These are phyloP conservation scores for Trematosphaeria pertusa DNA, from an alignment of 2,329 filamentous ascomycete species.

Conservation along the genomic window DNA sequence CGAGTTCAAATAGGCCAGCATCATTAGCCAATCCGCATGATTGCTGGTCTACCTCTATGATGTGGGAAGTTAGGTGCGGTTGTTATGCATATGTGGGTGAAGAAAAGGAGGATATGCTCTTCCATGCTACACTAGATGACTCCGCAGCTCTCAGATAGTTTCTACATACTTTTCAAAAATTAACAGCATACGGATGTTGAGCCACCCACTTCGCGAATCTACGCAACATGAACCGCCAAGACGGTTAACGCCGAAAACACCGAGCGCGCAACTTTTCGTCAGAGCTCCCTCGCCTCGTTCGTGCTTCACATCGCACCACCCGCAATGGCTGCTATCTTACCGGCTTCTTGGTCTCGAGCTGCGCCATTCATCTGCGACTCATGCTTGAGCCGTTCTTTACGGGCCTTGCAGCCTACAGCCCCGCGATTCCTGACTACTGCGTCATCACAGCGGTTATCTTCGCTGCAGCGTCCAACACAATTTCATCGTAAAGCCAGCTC, in stretches of 20 bases:
- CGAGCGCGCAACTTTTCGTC: slow-evolving; percentile 21
- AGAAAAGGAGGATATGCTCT: too few species aligned
- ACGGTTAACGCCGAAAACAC: slow-evolving; percentile 24
- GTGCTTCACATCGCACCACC: slow-evolving; percentile 1
- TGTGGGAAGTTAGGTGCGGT: too few species aligned
- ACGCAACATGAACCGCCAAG: slow-evolving; percentile 1
- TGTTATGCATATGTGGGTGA: too few species aligned
- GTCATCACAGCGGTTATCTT: slow-evolving; percentile 44
- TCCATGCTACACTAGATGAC: too few species aligned
- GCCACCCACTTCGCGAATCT: too few species aligned
- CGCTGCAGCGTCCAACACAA: too few species aligned
- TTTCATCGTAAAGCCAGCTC: too few species aligned
- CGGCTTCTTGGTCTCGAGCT: slow-evolving; percentile 5
- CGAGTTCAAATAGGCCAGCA: not conserved
- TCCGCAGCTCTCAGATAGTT: too few species aligned
- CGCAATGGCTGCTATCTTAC: slow-evolving; percentile 19
- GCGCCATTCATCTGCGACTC: slow-evolving; percentile 27
- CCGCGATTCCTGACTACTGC: slow-evolving; percentile 17
- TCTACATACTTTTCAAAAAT: too few species aligned
- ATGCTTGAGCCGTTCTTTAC: slow-evolving; percentile 18
- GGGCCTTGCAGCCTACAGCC: slow-evolving; percentile 3
- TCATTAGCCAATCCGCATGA: not conserved
- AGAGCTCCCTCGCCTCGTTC: slow-evolving; percentile 9
- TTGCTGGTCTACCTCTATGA: too few species aligned
- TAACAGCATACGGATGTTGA: too few species aligned